Base-by-base conservation (phyloP, 2,329 filamentous ascomycete genomes). In the Immersiporthe knoxdaviesiana region DNA sequence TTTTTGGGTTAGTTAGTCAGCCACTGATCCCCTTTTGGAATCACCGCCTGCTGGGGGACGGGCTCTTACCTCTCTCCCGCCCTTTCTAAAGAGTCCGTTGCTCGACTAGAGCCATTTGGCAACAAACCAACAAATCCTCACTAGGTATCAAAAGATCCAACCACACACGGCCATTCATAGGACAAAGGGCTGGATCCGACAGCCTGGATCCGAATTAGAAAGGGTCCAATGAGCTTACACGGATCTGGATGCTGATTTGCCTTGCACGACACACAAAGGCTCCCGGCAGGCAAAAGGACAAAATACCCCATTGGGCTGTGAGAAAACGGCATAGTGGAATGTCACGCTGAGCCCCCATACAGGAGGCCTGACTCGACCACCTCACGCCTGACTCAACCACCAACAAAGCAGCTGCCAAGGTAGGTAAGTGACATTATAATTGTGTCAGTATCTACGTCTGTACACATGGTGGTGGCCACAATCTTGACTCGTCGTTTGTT, bases 181-280 rank as follows among this genome's bases (percentile, higher is more conserved):
- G 4, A 30, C 16, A 14, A 14, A 24, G 21, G 11, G n/a, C 56
- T 60, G 56, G 54, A 52, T 62, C 65, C 65, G 59, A 60, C 18
- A 35, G 41, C 47, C 56, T 60, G 65, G 65, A 35, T 54, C 52
- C 52, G 50, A 58, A 18, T 10, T 41, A 12, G n/a, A 59, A 67
- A 30, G 44, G 30, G 41, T 62, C 65, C 65, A 67, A 67, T 67
- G 65, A 58, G 56, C 65, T 67, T 62, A 61, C 65, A 67, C 58
- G 65, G 64, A 50, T 60, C 44, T 27, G 5, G n/a, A 21, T 32
- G 54, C 24, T 27, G 39, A 41, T 27, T 35, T 30, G n/a, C 56
- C 41, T 32, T 35, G 64, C 64, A 35, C 58, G 11, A 16, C 32
- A 18, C 44, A 54, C n/a, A 54, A 56, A 2, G 41, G 7, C n/a